phyloP scores from a whole-genome alignment of 1,284 basidiomycete genomes.

The Tylopilus sp. region DNA sequence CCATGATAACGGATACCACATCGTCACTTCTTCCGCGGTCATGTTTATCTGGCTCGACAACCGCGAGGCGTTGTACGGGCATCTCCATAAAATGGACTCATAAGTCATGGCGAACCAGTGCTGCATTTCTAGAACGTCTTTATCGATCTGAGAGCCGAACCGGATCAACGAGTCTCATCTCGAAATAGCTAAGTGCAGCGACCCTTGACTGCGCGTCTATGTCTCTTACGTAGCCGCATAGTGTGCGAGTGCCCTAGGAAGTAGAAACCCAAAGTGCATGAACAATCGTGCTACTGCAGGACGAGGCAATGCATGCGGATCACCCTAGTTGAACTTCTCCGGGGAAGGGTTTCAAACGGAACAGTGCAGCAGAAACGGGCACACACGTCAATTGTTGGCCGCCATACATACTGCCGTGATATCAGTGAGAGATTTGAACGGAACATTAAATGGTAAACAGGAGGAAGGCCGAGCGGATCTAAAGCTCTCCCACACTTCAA shows the following conservation, averaged over 20 bases:
- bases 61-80: not conserved
- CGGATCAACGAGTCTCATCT: not conserved
- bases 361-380: not conserved
- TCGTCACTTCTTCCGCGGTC: not conserved
- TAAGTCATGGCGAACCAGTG: too few species aligned
- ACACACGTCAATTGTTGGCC: not conserved
- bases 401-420: not conserved
- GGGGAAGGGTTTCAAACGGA: not conserved
- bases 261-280: too few species aligned
- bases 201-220: not conserved
- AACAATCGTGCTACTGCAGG: not conserved
- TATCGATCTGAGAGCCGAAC: not conserved
- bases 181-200: not conserved
- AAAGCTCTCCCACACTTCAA: not conserved
- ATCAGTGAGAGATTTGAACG: not conserved
- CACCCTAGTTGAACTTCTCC: not conserved
- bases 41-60: conserved; percentile 3
- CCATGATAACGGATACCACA: conserved; percentile 10
- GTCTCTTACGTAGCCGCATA: not conserved
- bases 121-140: not conserved
- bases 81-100: too few species aligned
- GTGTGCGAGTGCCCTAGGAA: not conserved
- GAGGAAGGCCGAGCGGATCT: not conserved
- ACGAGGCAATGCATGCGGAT: not conserved
- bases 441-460: not conserved